Conservation (phyloP, 192 early-diverging fungal species). For the Polychytrium aggregatum region DNA sequence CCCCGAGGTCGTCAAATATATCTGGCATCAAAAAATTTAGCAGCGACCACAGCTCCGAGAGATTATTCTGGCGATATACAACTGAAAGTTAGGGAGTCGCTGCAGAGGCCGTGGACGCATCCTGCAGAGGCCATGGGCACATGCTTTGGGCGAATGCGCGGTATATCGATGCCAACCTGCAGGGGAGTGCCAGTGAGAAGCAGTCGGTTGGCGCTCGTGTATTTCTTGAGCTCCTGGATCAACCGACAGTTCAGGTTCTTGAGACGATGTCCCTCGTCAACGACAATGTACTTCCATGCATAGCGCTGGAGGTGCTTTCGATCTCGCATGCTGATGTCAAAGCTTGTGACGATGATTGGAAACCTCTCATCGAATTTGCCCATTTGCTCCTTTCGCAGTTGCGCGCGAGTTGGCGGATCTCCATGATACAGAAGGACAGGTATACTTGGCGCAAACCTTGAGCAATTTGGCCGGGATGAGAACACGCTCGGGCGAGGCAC, state of each 20-base stretch:
- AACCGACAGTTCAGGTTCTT: constrained; percentile 93
- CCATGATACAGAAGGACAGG: constrained; percentile 84
- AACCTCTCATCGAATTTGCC: constrained; percentile 51
- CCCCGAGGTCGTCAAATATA: constrained; percentile 71
- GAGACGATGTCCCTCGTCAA: constrained; percentile 95
- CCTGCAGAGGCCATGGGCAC: too few relatives aligned
- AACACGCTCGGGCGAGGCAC: not conserved
- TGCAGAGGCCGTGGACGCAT: too few relatives aligned
- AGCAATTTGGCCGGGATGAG: not conserved
- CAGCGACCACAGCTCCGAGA: constrained; percentile 89
- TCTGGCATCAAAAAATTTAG: constrained; percentile 93
- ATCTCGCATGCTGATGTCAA: constrained; percentile 83
- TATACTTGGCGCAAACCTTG: constrained; percentile 65
- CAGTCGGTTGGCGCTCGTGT: constrained; percentile 74
- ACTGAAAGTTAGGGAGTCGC: not conserved
- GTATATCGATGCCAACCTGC: constrained; percentile 38
- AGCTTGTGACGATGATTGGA: constrained; percentile 82
- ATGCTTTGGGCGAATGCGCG: too few relatives aligned
- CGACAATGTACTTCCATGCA: constrained; percentile 80
- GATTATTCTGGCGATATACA: constrained; percentile 64
- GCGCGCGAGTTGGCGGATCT: constrained; percentile 51
- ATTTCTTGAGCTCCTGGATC: constrained; percentile 73
- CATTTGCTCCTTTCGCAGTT: constrained; percentile 55
- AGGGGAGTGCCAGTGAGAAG: constrained; percentile 89
- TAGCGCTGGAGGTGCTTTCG: constrained; percentile 53